Evolutionary conservation across 768 basidiomycete genomes (phyloP).

Genomic region (Boletus pseudo-olivaceus): DNA sequence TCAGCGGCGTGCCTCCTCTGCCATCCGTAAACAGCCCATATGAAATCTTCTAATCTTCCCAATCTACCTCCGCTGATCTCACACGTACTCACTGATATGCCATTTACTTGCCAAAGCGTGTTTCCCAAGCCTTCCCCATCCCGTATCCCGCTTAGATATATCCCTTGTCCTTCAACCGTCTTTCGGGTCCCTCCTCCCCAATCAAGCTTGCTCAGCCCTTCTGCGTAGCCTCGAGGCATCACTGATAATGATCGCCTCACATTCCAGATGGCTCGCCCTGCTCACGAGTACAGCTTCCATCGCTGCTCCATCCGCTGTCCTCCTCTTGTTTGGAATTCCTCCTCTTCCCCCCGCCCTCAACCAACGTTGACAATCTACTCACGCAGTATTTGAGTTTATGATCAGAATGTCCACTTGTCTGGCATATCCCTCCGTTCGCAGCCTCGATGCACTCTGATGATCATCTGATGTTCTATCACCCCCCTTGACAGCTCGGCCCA

Average conservation of each 20-base stretch:
- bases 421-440: background rate
- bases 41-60: background rate
- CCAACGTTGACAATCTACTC: background rate
- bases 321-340: conserved; percentile 7
- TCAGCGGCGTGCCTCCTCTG: conserved; percentile 8
- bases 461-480: conserved; percentile 2
- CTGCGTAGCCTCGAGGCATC: conserved; percentile 28
- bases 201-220: conserved; percentile 7
- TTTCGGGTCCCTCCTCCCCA: conserved; percentile 11
- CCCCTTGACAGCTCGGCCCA: background rate
- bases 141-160: conserved; percentile 2
- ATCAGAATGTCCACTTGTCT: background rate
- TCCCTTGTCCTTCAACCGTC: background rate
- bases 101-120: background rate
- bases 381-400: background rate
- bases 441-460: background rate
- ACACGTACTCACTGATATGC: background rate
- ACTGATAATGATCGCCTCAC: conserved; percentile 25
- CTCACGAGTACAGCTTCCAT: conserved; percentile 4
- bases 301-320: background rate
- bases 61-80: conserved; percentile 4
- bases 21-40: background rate
- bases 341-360: background rate
- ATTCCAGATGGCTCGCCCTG: background rate
- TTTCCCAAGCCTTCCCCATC: conserved; percentile 8